Evolutionary conservation across 2,329 filamentous ascomycete genomes (phyloP).

Genomic region (Paracorniculantispora psalliotae): DNA sequence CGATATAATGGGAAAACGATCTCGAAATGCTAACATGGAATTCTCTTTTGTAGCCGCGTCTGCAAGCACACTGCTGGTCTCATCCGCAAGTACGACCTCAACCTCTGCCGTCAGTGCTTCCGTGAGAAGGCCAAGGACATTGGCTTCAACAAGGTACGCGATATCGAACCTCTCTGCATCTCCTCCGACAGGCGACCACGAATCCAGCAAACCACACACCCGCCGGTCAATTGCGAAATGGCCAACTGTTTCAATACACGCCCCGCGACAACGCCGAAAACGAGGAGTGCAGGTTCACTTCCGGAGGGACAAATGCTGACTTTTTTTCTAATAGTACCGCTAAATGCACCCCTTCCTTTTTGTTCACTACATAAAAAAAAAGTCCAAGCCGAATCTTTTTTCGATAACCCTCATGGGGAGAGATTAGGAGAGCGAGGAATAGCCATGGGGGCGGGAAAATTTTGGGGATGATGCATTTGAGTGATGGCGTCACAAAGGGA

Average conservation of each 20-base stretch:
- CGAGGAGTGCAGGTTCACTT: neutral
- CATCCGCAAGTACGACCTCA: constrained; percentile 99
- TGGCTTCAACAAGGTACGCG: constrained; percentile 64
- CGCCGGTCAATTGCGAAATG: neutral
- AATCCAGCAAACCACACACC: neutral
- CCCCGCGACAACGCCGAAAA: neutral
- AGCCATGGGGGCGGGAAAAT: constrained; percentile 7
- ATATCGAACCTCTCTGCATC: constrained; percentile 7
- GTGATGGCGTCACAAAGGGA: constrained; percentile 28
- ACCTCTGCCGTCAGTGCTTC: constrained; percentile 79
- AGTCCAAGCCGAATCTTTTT: constrained; percentile 12
- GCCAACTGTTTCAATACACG: neutral
- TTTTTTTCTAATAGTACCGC: constrained; percentile 28
- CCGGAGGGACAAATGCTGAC: constrained; percentile 18
- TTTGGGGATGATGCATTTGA: constrained; percentile 5
- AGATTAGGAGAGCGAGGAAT: constrained; percentile 11
- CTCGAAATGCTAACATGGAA: constrained; percentile 25
- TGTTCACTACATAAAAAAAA: constrained; percentile 6
- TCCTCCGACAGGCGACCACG: neutral
- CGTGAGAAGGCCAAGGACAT: constrained; percentile 69
- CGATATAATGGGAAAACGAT: neutral
- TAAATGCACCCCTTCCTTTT: constrained; percentile 23
- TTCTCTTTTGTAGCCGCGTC: constrained; percentile 47
- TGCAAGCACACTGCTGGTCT: constrained; percentile 96
- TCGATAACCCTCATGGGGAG: constrained; percentile 9